phyloP scores from a whole-genome alignment of 495 filamentous ascomycete species.

The Xylaria scruposa region DNA sequence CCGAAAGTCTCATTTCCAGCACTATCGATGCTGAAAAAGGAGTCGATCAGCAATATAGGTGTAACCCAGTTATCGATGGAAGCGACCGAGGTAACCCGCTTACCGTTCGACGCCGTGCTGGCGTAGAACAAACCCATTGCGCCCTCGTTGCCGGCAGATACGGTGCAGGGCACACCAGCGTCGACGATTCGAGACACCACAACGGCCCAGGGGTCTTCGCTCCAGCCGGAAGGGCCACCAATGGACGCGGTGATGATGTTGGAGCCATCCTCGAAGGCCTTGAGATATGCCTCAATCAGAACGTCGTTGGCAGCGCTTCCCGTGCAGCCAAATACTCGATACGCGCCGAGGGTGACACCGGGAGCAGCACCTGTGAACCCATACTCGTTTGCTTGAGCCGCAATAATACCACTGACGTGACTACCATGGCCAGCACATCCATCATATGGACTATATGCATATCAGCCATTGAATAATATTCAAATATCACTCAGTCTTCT shows the following conservation, averaged over 20 bases:
- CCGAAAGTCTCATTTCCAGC: slow-evolving; percentile 41
- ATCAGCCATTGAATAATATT: slow-evolving; percentile 34
- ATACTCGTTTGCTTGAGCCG: slow-evolving; percentile 56
- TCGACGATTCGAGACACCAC: slow-evolving; percentile 62
- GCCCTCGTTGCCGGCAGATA: slow-evolving; percentile 64
- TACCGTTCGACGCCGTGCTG: slow-evolving; percentile 60
- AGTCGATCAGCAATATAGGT: slow-evolving; percentile 49
- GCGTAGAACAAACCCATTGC: slow-evolving; percentile 59
- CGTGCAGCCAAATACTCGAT: slow-evolving; percentile 61
- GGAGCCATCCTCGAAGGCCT: slow-evolving; percentile 62
- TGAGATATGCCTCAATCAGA: slow-evolving; percentile 61
- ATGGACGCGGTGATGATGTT: slow-evolving; percentile 68
- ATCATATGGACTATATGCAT: slow-evolving; percentile 39
- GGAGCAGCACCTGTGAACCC: slow-evolving; percentile 62
- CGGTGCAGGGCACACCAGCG: slow-evolving; percentile 59
- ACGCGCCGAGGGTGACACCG: slow-evolving; percentile 61
- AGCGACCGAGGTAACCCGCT: slow-evolving; percentile 57
- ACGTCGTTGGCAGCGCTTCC: slow-evolving; percentile 58
- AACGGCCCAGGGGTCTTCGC: slow-evolving; percentile 61
- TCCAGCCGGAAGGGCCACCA: slow-evolving; percentile 62
- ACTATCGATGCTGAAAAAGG: slow-evolving; percentile 41
- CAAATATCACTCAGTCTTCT: slow-evolving; percentile 27
- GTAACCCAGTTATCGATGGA: slow-evolving; percentile 58
- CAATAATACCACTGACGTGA: slow-evolving; percentile 62
- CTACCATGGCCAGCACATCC: slow-evolving; percentile 55